Evolutionary conservation across 1,284 basidiomycete genomes (phyloP).

Genomic region (Tilletia horrida): DNA sequence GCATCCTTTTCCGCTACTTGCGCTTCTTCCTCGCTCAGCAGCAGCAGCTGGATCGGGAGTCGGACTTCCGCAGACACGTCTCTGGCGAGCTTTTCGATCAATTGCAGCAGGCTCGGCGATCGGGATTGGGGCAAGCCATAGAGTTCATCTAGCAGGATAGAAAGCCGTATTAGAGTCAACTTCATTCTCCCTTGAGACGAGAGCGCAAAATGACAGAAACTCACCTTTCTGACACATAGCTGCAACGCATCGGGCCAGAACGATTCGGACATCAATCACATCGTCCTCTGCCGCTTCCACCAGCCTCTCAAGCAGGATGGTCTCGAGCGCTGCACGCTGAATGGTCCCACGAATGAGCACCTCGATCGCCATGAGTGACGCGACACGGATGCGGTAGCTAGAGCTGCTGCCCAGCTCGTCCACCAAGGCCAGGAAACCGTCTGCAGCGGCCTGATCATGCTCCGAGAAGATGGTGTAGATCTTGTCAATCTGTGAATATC

Average conservation of each 20-base stretch:
- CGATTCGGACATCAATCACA: constrained; percentile 84
- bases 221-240: constrained; percentile 59
- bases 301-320: constrained; percentile 65
- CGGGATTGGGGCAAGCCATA: constrained; percentile 47
- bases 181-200: too few species aligned
- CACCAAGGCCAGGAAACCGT: constrained; percentile 51
- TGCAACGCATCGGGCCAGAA: constrained; percentile 69
- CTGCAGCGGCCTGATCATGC: constrained; percentile 39
- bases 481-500: constrained; percentile 23
- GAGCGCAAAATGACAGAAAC: not conserved
- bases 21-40: constrained; percentile 27
- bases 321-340: constrained; percentile 59
- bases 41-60: constrained; percentile 29
- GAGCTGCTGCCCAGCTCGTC: constrained; percentile 40
- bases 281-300: constrained; percentile 62
- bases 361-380: constrained; percentile 40
- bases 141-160: constrained; percentile 34
- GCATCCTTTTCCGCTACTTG: constrained; percentile 4
- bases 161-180: too few species aligned
- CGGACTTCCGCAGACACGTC: constrained; percentile 45
- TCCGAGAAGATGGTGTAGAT: constrained; percentile 42
- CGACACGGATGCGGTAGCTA: constrained; percentile 49
- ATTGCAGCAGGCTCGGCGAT: constrained; percentile 30
- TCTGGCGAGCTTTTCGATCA: constrained; percentile 37
- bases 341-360: constrained; percentile 38